A percentile compares a stretch with the other conserved stretches of the same genome.
Evolutionary conservation across 2,329 filamentous ascomycete genomes (phyloP).

Genomic region (Cladobotryum protrusum): DNA sequence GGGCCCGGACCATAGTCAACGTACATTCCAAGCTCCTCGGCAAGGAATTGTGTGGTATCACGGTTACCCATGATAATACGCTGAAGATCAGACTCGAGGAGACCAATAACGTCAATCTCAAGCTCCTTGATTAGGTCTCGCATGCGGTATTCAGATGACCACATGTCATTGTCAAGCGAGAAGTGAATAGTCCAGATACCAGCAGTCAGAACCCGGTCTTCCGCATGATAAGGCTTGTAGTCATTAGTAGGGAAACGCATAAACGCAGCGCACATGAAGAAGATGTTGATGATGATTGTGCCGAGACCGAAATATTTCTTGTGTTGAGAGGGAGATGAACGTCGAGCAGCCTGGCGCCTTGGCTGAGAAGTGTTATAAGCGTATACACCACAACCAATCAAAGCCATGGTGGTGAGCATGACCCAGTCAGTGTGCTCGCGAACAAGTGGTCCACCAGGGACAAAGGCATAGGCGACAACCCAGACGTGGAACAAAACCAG

Average conservation of each 20-base stretch:
- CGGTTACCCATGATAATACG: constrained; percentile 99
- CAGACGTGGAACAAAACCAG: constrained; percentile 96
- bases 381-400: constrained; percentile 80
- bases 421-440: constrained; percentile 95
- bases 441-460: constrained; percentile 86
- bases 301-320: constrained; percentile 50
- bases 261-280: constrained; percentile 76
- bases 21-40: constrained; percentile 97
- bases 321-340: constrained; percentile 33
- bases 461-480: constrained; percentile 97
- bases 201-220: constrained; percentile 82
- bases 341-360: constrained; percentile 27
- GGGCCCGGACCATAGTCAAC: constrained; percentile 95
- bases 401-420: constrained; percentile 78
- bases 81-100: constrained; percentile 88
- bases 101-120: constrained; percentile 95
- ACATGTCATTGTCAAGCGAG: constrained; percentile 97
- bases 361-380: constrained; percentile 53
- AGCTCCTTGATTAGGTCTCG: constrained; percentile 84
- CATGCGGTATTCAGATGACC: constrained; percentile 92
- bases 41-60: constrained; percentile 89
- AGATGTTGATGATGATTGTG: constrained; percentile 68
- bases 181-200: constrained; percentile 99
- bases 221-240: constrained; percentile 81
- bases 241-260: constrained; percentile 88